phyloP scores from a whole-genome alignment of 257 asterid genomes.

The Parsonsia alboflavescens region DNA sequence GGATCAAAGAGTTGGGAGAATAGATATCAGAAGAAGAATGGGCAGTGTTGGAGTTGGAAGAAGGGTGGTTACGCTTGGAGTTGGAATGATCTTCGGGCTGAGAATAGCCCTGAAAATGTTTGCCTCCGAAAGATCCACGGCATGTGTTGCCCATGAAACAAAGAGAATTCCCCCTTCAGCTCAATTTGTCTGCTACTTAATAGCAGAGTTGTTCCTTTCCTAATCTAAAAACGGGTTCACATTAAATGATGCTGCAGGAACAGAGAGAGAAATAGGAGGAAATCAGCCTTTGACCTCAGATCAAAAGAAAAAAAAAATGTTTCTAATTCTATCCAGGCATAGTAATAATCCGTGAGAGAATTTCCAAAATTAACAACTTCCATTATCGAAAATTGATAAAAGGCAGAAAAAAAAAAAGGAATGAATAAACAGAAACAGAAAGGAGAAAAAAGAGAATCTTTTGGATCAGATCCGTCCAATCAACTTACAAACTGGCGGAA shows the following conservation, averaged over 20 bases:
- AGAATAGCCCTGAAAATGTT: constrained; percentile 51
- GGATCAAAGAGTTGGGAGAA: constrained; percentile 35
- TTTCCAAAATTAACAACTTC: neutral
- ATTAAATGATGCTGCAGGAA: constrained; percentile 21
- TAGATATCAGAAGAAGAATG: constrained; percentile 35
- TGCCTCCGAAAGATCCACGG: constrained; percentile 82
- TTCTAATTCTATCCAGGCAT: neutral
- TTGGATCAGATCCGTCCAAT: constrained; percentile 12
- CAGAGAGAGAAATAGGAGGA: neutral
- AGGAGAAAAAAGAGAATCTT: neutral
- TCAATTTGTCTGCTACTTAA: constrained; percentile 15
- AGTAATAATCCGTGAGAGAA: neutral
- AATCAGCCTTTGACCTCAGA: neutral
- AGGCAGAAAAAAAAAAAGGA: neutral
- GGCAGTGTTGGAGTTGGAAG: constrained; percentile 25
- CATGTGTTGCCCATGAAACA: constrained; percentile 98
- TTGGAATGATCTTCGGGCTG: constrained; percentile 52
- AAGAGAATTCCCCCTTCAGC: constrained; percentile 28
- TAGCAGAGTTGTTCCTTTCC: constrained; percentile 10
- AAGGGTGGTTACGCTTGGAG: constrained; percentile 34
- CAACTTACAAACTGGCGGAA: neutral
- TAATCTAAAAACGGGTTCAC: constrained; percentile 22
- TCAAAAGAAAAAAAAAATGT: neutral
- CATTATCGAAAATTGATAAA: neutral
- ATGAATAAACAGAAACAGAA: neutral